Evolutionary conservation across 805 yeast genomes (phyloP).

Genomic region (Lipomyces starkeyi): DNA sequence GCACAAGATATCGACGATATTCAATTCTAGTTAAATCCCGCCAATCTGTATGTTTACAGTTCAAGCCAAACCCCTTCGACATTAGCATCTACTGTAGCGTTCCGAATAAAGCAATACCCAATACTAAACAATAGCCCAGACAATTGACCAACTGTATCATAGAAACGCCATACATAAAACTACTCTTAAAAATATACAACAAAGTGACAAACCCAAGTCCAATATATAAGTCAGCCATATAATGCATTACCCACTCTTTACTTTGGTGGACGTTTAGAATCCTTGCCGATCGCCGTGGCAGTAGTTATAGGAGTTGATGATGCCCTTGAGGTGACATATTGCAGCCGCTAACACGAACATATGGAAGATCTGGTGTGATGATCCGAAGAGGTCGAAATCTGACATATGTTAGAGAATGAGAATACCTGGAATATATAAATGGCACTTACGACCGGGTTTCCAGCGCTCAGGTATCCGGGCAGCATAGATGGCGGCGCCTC

Average conservation of each 20-base stretch:
- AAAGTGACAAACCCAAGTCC: not conserved
- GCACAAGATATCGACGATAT: not conserved
- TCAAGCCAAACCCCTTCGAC: not conserved
- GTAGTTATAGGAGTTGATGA: constrained; percentile 59
- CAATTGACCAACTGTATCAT: not conserved
- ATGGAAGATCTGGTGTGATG: constrained; percentile 81
- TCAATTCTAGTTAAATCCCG: not conserved
- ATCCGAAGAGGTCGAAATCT: constrained; percentile 65
- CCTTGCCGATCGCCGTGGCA: constrained; percentile 37
- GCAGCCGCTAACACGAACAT: constrained; percentile 51
- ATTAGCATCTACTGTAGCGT: not conserved
- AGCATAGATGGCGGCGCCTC: constrained; percentile 83
- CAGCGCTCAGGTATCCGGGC: constrained; percentile 76
- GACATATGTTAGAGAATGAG: constrained; percentile 39
- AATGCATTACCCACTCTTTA: not conserved
- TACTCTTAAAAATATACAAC: not conserved
- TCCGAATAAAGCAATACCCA: not conserved
- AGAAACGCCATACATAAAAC: not conserved
- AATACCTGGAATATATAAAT: not conserved
- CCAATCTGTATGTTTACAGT: not conserved
- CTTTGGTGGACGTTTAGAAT: constrained; percentile 7
- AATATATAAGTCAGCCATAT: too few relatives aligned
- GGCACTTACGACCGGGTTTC: constrained; percentile 67
- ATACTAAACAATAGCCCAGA: not conserved
- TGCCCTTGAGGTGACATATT: constrained; percentile 69